These are phyloP conservation scores for Leccinum obscurum DNA, from an alignment of 768 basidiomycete species.

Conservation along the genomic window DNA sequence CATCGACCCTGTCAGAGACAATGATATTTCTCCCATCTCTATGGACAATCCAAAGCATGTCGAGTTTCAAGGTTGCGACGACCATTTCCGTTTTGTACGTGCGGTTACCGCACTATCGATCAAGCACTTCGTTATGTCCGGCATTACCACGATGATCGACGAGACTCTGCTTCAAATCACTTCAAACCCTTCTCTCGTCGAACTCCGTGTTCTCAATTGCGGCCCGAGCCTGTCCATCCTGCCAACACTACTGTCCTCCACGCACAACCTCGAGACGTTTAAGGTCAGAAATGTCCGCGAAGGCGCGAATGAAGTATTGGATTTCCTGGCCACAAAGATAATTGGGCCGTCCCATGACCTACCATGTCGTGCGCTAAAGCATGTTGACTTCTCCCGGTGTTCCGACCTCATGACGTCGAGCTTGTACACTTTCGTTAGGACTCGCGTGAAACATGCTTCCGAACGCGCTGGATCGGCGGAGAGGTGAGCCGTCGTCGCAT, in stretches of 20 bases:
- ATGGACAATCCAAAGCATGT: too few species aligned
- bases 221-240: constrained; percentile 33
- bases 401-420: constrained; percentile 53
- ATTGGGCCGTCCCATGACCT: constrained; percentile 12
- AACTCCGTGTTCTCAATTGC: constrained; percentile 41
- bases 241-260: constrained; percentile 32
- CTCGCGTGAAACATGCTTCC: constrained; percentile 35
- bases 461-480: constrained; percentile 18
- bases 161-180: constrained; percentile 24
- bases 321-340: constrained; percentile 36
- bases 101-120: constrained; percentile 33
- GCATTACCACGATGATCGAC: constrained; percentile 17
- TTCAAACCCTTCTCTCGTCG: constrained; percentile 34
- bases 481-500: constrained; percentile 35
- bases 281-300: constrained; percentile 40
- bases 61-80: background rate
- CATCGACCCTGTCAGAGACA: too few species aligned
- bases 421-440: constrained; percentile 53
- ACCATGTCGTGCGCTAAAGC: constrained; percentile 48
- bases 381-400: constrained; percentile 58
- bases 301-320: constrained; percentile 41
- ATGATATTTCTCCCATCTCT: too few species aligned
- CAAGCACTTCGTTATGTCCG: constrained; percentile 18
- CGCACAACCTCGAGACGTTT: constrained; percentile 43
- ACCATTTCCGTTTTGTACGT: constrained; percentile 16